Evolutionary conservation across 352 stramenopile genomes (phyloP).

Genomic region (Phytophthora vignae): DNA sequence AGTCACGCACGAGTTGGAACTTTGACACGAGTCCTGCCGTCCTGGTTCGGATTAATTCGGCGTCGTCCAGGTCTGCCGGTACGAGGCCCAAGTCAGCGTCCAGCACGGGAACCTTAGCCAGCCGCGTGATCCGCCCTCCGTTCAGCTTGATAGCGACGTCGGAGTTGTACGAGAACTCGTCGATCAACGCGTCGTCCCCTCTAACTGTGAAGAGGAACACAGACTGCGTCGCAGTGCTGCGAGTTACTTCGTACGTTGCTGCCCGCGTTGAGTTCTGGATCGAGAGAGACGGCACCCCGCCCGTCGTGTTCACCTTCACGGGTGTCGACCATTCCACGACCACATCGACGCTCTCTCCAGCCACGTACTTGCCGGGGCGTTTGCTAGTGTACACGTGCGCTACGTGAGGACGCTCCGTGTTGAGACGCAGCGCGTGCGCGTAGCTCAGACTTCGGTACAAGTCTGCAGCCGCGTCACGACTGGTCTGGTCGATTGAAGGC

Average conservation of each 20-base stretch:
- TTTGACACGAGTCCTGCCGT: slow-evolving; percentile 59
- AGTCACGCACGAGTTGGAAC: slow-evolving; percentile 59
- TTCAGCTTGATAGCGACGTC: slow-evolving; percentile 52
- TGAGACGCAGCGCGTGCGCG: slow-evolving; percentile 52
- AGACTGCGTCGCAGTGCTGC: slow-evolving; percentile 46
- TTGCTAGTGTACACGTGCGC: slow-evolving; percentile 73
- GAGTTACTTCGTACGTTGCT: slow-evolving; percentile 49
- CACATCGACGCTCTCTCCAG: slow-evolving; percentile 70
- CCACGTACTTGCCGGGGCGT: slow-evolving; percentile 54
- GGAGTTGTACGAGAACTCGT: slow-evolving; percentile 65
- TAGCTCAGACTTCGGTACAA: slow-evolving; percentile 71
- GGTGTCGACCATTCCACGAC: slow-evolving; percentile 67
- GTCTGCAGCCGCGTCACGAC: slow-evolving; percentile 28
- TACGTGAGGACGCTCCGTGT: slow-evolving; percentile 55
- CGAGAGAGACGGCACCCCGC: slow-evolving; percentile 46
- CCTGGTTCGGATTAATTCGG: slow-evolving; percentile 28
- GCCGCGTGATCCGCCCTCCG: slow-evolving; percentile 56
- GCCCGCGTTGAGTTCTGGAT: slow-evolving; percentile 45
- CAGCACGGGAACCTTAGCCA: slow-evolving; percentile 41
- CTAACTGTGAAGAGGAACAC: slow-evolving; percentile 65
- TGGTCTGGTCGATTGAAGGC: slow-evolving; percentile 16
- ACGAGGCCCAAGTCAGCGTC: slow-evolving; percentile 54
- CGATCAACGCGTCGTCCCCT: slow-evolving; percentile 14
- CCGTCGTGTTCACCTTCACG: slow-evolving; percentile 43
- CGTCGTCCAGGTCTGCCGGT: slow-evolving; percentile 27